phyloP scores from a whole-genome alignment of 1,284 basidiomycete genomes.

The Apiotrichum mycotoxinovorans region DNA sequence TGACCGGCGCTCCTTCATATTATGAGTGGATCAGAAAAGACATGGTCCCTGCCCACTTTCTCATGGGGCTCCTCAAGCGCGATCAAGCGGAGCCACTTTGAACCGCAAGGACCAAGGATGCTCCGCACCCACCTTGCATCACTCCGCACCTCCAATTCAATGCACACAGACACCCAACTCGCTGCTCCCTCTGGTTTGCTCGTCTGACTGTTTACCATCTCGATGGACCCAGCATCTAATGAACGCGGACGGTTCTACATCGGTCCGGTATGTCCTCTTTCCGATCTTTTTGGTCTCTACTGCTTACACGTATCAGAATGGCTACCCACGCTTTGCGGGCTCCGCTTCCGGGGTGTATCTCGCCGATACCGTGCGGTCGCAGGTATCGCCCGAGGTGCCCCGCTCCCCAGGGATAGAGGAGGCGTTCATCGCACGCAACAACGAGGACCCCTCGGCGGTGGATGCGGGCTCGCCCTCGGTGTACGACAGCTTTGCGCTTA shows the following conservation, averaged over 20 bases:
- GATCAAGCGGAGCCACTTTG: background rate
- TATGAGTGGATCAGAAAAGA: too few species aligned
- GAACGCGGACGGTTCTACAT: slow-evolving; percentile 29
- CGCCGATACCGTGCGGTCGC: slow-evolving; percentile 20
- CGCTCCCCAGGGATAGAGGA: slow-evolving; percentile 17
- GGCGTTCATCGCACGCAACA: slow-evolving; percentile 22
- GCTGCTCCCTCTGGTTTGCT: too few species aligned
- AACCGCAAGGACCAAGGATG: slow-evolving; percentile 2
- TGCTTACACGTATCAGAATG: too few species aligned
- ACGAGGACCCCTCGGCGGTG: slow-evolving; percentile 2
- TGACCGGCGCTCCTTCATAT: background rate
- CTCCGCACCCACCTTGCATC: background rate
- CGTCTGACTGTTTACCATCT: too few species aligned
- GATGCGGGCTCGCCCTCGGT: slow-evolving; percentile 3
- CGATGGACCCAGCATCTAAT: slow-evolving; percentile 2
- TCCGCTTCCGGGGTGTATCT: slow-evolving; percentile 27
- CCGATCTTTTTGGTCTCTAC: background rate
- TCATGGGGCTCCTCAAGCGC: background rate
- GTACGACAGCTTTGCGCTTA: slow-evolving; percentile 12
- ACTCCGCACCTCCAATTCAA: too few species aligned
- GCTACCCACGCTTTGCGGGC: slow-evolving; percentile 28
- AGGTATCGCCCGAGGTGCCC: slow-evolving; percentile 3
- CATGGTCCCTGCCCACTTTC: background rate
- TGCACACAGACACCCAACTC: too few species aligned
- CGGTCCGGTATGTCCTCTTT: slow-evolving; percentile 19